Base-by-base conservation (phyloP, 345 rosid species). In the Angophora floribunda region DNA sequence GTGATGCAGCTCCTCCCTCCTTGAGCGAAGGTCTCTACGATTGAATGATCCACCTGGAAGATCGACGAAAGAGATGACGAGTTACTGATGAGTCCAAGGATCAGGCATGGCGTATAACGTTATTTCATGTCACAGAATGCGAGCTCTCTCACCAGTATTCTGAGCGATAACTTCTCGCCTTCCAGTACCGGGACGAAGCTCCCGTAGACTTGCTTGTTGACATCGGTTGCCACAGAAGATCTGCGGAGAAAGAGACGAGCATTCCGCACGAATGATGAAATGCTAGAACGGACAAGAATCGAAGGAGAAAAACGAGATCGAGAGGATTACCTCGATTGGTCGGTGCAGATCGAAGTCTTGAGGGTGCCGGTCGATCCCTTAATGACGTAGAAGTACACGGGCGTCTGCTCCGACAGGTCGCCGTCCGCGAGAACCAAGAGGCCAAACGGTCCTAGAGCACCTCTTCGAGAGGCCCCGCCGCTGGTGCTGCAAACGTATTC, bases 401-500 rank as follows among this genome's bases (percentile, higher is more conserved):
- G 98, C 32, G 99, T 98, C 75, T 93, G 96, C 91, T 98, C 99
- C 1, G 91, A 61, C 49, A 91, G 96, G 85, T 86, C 87, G 2
- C 92, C 89, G 59, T 95, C 96, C 0, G 99, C 96, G 4, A 98
- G 98, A 85, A 97, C 97, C 13, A 94, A 90, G 78, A 98, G 91
- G 59, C 99, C 99, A 47, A 98, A 98, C 7, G 99, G 99, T 84
- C 99, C 99, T 67, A 97, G 85, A 15, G 98, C 95, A 6, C 96
- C 95, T 12, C 97, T 97, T 28, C 93, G 91, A 49, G 93, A 88
- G 41, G 97, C 93, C 44, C 98, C 97, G 3, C 92, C 91, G 11
- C 93, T 91, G 49, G 51, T 85, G 26, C 89, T 52, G 92, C 99
- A 97, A 89, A 92, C 95, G 47, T 94, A 97, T 52, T 93, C 95